Conservation (phyloP, 208 protist species). For the Leishmania major region DNA sequence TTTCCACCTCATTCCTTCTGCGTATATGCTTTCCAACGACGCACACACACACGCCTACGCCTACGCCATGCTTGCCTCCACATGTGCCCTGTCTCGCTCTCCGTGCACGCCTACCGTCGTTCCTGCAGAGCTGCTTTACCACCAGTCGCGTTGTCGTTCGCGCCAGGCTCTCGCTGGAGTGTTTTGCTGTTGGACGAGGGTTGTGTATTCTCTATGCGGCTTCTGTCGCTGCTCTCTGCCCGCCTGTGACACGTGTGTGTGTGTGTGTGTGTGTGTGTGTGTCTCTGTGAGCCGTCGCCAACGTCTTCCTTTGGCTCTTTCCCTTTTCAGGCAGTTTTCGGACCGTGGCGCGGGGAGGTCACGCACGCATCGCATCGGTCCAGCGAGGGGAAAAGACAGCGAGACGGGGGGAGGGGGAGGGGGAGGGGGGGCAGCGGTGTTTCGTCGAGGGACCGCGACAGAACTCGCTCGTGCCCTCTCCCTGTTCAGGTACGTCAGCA, state of each 20-base stretch:
- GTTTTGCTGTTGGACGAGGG: not conserved
- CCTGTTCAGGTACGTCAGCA: not conserved
- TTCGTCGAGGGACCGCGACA: not conserved
- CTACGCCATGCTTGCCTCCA: not conserved
- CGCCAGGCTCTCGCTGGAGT: not conserved
- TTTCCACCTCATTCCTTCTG: not conserved
- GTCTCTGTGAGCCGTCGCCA: too few species aligned
- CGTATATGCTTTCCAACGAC: not conserved
- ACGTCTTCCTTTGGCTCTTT: too few species aligned
- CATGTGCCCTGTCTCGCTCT: not conserved
- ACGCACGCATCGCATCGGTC: not conserved
- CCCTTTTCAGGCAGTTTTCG: too few species aligned
- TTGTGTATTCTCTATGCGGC: not conserved
- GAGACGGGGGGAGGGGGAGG: too few species aligned
- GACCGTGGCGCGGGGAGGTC: not conserved
- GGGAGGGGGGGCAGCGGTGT: not conserved
- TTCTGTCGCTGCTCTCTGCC: not conserved
- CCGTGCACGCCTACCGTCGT: not conserved
- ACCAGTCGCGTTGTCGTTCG: not conserved
- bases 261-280: not conserved
- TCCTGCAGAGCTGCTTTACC: not conserved
- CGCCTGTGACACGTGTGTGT: not conserved
- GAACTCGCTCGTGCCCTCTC: not conserved
- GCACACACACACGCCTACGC: not conserved
- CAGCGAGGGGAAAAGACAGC: not conserved